Evolutionary conservation across 352 stramenopile genomes (phyloP).

Genomic region (Phytopythium mirpurense): DNA sequence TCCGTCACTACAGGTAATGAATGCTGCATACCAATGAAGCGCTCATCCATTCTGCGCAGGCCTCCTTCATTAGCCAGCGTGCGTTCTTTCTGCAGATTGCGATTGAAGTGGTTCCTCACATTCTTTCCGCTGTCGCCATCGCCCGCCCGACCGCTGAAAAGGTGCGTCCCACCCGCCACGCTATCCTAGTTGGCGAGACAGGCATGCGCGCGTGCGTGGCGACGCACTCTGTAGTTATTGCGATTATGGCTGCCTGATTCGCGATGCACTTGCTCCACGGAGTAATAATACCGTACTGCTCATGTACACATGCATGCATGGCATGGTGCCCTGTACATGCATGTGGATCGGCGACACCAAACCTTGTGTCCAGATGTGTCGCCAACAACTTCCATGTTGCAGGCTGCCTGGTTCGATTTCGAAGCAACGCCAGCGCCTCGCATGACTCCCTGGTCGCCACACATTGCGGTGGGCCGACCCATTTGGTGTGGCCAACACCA

Average conservation of each 20-base stretch:
- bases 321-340: too few species aligned
- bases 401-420: constrained; percentile 6
- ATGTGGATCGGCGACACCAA: too few species aligned
- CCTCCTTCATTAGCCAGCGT: not conserved
- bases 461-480: not conserved
- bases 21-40: not conserved
- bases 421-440: not conserved
- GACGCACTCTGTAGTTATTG: too few species aligned
- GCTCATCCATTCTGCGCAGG: not conserved
- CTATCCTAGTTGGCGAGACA: not conserved
- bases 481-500: not conserved
- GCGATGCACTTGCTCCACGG: too few species aligned
- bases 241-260: too few species aligned
- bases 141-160: not conserved
- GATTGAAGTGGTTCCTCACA: too few species aligned
- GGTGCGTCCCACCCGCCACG: not conserved
- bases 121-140: not conserved
- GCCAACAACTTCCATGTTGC: too few species aligned
- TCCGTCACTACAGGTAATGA: too few species aligned
- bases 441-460: not conserved
- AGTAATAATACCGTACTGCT: too few species aligned
- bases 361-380: too few species aligned
- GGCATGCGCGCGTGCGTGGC: not conserved
- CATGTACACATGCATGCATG: too few species aligned
- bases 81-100: not conserved